Conservation (phyloP, 352 stramenopile species). For the Phytophthora foliorum region DNA sequence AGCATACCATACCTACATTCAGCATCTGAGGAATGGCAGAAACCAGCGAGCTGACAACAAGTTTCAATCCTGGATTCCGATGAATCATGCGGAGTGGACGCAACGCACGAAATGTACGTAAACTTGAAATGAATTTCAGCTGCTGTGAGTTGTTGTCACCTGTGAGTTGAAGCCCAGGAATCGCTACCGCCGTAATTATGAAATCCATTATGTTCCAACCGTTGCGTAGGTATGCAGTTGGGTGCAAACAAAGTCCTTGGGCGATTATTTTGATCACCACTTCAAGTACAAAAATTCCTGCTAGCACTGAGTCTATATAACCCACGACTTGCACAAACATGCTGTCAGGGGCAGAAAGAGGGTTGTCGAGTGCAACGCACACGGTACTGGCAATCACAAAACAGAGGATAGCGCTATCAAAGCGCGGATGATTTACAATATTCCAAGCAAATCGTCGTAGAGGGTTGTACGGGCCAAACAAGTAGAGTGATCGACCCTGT, state of each 20-base stretch:
- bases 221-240: conserved; percentile 74
- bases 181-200: conserved; percentile 69
- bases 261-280: conserved; percentile 85
- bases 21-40: conserved; percentile 82
- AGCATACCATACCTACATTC: conserved; percentile 81
- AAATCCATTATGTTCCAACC: conserved; percentile 91
- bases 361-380: conserved; percentile 80
- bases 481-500: conserved; percentile 39
- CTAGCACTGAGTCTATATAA: conserved; percentile 66
- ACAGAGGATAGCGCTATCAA: conserved; percentile 75
- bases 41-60: conserved; percentile 90
- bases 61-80: conserved; percentile 75
- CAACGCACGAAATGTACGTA: conserved; percentile 74
- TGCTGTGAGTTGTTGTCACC: conserved; percentile 9
- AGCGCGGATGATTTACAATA: conserved; percentile 60
- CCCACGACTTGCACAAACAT: conserved; percentile 34
- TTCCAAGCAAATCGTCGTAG: conserved; percentile 48
- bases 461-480: conserved; percentile 45
- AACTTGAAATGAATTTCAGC: conserved; percentile 53
- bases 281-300: conserved; percentile 77
- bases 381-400: conserved; percentile 76
- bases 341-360: conserved; percentile 59
- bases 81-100: conserved; percentile 87
- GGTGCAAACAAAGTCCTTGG: conserved; percentile 62
- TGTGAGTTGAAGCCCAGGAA: conserved; percentile 35